A percentile compares a stretch with the other conserved stretches of the same genome.
Conservation (phyloP, 2,329 filamentous ascomycete genomes). For the Fonsecaea pedrosoi region DNA sequence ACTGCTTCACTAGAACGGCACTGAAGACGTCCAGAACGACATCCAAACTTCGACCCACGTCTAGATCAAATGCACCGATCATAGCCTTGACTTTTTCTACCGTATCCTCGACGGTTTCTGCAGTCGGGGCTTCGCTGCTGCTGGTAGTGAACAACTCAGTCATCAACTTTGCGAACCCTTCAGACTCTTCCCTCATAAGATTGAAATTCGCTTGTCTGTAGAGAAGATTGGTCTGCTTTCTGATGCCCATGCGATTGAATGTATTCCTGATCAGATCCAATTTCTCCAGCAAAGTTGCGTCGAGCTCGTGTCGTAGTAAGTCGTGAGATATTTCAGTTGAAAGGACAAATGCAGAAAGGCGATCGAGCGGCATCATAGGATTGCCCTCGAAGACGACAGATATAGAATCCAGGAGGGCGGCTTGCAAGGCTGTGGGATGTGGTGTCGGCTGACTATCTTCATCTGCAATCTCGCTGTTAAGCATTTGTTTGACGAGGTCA, state of each 20-base stretch:
- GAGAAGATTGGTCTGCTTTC: slow-evolving; percentile 88
- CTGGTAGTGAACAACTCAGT: slow-evolving; percentile 94
- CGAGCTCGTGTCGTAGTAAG: slow-evolving; percentile 81
- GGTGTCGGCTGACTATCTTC: slow-evolving; percentile 2
- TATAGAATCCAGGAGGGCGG: slow-evolving; percentile 57
- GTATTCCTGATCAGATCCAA: slow-evolving; percentile 83
- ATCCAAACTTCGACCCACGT: slow-evolving; percentile 92
- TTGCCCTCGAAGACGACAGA: slow-evolving; percentile 79
- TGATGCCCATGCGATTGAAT: slow-evolving; percentile 81
- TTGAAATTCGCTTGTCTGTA: slow-evolving; percentile 99
- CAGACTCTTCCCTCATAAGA: slow-evolving; percentile 88
- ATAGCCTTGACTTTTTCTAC: slow-evolving; percentile 93
- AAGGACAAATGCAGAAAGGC: slow-evolving; percentile 72
- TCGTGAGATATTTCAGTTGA: slow-evolving; percentile 74
- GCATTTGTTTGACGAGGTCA: slow-evolving; percentile 67
- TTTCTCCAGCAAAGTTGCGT: slow-evolving; percentile 74
- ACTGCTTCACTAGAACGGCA: slow-evolving; percentile 89
- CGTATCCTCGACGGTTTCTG: slow-evolving; percentile 78
- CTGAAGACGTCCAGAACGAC: slow-evolving; percentile 95
- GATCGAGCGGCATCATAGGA: slow-evolving; percentile 55
- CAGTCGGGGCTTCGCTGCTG: slow-evolving; percentile 73
- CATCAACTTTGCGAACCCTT: slow-evolving; percentile 94
- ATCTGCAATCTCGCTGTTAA: slow-evolving; percentile 23
- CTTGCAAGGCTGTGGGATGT: slow-evolving; percentile 27
- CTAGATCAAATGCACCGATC: slow-evolving; percentile 95